Evolutionary conservation across 768 basidiomycete species (phyloP), one percentile per base, ranked within the genome.

Genomic region (Macrolepiota dolichaula): DNA sequence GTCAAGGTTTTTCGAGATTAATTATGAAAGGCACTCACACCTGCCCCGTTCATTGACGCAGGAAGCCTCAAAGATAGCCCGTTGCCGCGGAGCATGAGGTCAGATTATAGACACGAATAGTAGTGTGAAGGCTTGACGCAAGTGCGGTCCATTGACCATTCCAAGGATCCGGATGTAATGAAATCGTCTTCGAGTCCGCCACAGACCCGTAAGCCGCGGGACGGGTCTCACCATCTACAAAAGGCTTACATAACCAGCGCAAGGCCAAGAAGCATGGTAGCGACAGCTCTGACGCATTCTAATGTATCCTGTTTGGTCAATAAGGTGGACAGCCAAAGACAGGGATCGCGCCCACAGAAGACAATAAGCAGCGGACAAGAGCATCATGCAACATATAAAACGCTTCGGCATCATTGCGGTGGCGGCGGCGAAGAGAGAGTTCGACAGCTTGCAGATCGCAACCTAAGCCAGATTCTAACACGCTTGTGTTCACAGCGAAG

Each of bases 341-440:
- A 15, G 44, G n/a, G 29, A 59, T 46, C 42, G 40, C 51, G 32
- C 51, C 51, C 25, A 60, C 40, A 35, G 19, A 36, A 53, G 46
- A 49, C 27, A 50, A 36, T 19, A 32, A 7, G 29, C 7, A 32
- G 7, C 29, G 29, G 15, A 40, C 35, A 38, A 22, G 15, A 52
- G 42, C 42, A 27, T 59, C 51, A 47, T 17, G 40, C 38, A 19
- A 35, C 7, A 19, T 50, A 24, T 46, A 50, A 53, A 22, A 32
- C 17, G 29, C 22, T 29, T 59, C 38, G 57, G 35, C 19, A 19
- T 53, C 40, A 53, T 46, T 40, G 27, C 13, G 24, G 42, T 54
- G 51, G 59, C 42, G 59, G 59, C 40, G 59, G 51, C 59, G 19
- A 47, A 25, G 27, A n/a, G 59, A 46, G 59, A 46, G 38, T 24